Percentiles rank a stretch among this genome's conserved stretches.
phyloP scores from a whole-genome alignment of 1,139 yeast genomes.

The Nadsonia commutata region DNA sequence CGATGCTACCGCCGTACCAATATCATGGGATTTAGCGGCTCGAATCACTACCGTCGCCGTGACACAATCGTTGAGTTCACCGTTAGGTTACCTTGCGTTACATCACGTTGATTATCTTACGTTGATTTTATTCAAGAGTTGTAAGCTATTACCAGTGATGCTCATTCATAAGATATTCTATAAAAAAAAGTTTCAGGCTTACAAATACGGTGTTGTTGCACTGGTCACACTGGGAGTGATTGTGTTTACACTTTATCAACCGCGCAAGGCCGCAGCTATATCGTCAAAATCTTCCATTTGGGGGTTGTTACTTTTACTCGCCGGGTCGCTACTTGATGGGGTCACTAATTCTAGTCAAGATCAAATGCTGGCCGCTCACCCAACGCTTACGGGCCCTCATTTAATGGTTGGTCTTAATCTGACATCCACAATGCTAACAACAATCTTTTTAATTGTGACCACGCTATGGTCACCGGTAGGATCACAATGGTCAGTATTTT shows the following conservation, averaged over 20 bases:
- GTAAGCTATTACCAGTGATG: constrained; percentile 89
- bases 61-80: constrained; percentile 71
- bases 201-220: constrained; percentile 65
- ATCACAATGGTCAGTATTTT: constrained; percentile 36
- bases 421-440: constrained; percentile 30
- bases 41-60: constrained; percentile 51
- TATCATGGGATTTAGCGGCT: constrained; percentile 12
- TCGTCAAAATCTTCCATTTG: constrained; percentile 27
- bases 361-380: constrained; percentile 42
- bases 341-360: constrained; percentile 90
- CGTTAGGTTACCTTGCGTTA: constrained; percentile 62
- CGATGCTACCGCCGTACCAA: constrained; percentile 12
- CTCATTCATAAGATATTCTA: constrained; percentile 64
- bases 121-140: constrained; percentile 75
- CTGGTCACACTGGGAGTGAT: constrained; percentile 72
- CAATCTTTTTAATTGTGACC: constrained; percentile 27
- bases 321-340: constrained; percentile 73
- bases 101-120: constrained; percentile 78
- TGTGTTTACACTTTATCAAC: constrained; percentile 39
- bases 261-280: constrained; percentile 11
- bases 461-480: constrained; percentile 20
- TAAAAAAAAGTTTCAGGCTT: constrained; percentile 53
- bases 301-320: constrained; percentile 47
- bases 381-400: constrained; percentile 56
- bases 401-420: constrained; percentile 73